These are phyloP conservation scores for Mucor irregularis DNA, from an alignment of 371 early-diverging fungal species.

Conservation along the genomic window DNA sequence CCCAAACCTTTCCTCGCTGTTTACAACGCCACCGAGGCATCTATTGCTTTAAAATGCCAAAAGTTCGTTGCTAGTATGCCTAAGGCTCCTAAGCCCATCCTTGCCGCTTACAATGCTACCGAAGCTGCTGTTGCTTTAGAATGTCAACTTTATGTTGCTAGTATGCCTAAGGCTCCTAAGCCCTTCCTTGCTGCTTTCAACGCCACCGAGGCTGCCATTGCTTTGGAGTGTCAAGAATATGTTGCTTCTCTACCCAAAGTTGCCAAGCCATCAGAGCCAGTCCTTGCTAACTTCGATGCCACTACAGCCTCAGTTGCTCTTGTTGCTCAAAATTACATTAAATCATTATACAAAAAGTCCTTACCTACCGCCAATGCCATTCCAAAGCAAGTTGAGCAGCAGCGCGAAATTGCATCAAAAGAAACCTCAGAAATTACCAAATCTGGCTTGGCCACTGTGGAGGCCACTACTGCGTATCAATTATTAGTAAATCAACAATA, in stretches of 20 bases:
- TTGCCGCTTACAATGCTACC: background rate
- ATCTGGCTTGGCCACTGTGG: constrained; percentile 5
- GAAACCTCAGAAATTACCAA: background rate
- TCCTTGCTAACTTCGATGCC: background rate
- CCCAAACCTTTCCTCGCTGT: constrained; percentile 7
- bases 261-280: background rate
- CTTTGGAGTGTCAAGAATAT: background rate
- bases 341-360: background rate
- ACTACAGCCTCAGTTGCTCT: background rate
- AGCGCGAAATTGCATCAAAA: background rate
- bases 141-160: background rate
- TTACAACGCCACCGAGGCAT: constrained; percentile 2
- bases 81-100: constrained; percentile 3
- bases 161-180: background rate
- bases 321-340: background rate
- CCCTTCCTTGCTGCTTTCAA: constrained; percentile 12
- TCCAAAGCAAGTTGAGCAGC: background rate
- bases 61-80: background rate
- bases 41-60: background rate
- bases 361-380: too few species aligned
- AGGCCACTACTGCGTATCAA: constrained; percentile 14
- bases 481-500: background rate
- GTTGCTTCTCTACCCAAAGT: background rate
- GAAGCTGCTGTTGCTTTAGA: background rate
- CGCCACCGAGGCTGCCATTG: background rate